Conservation (phyloP, 2,329 filamentous ascomycete species). For the Didymella exigua region DNA sequence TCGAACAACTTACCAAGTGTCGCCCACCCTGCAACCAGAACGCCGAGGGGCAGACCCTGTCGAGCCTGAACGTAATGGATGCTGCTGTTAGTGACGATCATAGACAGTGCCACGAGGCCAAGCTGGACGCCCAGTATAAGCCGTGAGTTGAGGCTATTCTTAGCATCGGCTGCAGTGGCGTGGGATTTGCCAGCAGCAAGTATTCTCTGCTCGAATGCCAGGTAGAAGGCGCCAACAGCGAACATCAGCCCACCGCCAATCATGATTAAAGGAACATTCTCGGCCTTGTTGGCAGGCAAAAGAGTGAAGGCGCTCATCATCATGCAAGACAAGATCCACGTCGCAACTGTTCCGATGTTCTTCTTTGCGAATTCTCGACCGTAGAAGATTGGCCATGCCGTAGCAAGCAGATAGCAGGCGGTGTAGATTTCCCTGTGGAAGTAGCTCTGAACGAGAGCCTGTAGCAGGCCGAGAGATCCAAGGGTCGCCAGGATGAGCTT, state of each 20-base stretch:
- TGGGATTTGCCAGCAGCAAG: constrained; percentile 51
- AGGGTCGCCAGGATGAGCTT: constrained; percentile 68
- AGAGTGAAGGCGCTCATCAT: constrained; percentile 91
- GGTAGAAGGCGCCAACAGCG: constrained; percentile 74
- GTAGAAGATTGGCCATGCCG: constrained; percentile 78
- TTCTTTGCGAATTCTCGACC: constrained; percentile 73
- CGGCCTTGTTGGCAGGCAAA: constrained; percentile 82
- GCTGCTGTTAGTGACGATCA: constrained; percentile 86
- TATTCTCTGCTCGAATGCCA: constrained; percentile 75
- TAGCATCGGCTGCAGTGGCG: constrained; percentile 32
- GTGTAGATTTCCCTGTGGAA: constrained; percentile 90
- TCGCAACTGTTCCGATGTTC: constrained; percentile 67
- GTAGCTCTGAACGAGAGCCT: constrained; percentile 85
- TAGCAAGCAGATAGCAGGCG: constrained; percentile 73
- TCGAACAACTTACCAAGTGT: constrained; percentile 65
- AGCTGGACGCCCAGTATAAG: constrained; percentile 71
- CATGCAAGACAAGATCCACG: constrained; percentile 78
- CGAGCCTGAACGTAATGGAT: constrained; percentile 84
- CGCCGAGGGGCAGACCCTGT: constrained; percentile 81
- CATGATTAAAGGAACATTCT: constrained; percentile 74
- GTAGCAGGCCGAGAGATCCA: constrained; percentile 74
- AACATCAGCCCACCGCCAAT: constrained; percentile 81
- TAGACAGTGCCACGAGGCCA: constrained; percentile 78
- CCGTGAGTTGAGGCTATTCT: constrained; percentile 59
- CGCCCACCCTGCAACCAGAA: constrained; percentile 84